Base-by-base conservation (phyloP, 805 yeast genomes). In the Kazachstania taianensis region DNA sequence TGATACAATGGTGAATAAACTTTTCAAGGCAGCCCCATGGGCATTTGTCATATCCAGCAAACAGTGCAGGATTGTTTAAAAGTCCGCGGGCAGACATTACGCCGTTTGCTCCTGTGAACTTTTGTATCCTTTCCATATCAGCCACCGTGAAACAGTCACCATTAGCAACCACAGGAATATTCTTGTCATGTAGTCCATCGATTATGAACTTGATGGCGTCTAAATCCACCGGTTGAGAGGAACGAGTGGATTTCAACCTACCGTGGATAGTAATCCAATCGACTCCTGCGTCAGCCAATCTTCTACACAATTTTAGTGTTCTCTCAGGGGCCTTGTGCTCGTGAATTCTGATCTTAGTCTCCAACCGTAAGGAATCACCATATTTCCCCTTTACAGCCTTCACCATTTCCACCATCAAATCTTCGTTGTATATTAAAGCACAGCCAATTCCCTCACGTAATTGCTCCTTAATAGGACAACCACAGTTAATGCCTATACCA, bases 401-500 rank as follows among this genome's bases (percentile, higher is more conserved):
- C 5, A 92, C 94, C 95, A 92, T 82, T 3, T 70, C 67, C 1
- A 87, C 73, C 4, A 92, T 92, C 33, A 77, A 62, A 25, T 83
- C 86, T 2, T 87, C 81, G 43, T 82, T 78, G 19, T 78, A 67
- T 83, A 92, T 87, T 38, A 92, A 66, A 0, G 96, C 96, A 2
- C 96, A 96, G 4, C 98, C 98, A 12, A 92, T 87, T 17, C 97
- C 98, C 55, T 86, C 96, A 30, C 94, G 68, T 10, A 84, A 82
- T 57, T 92, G 97, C 44, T 89, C 97, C 43, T 79, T 81, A 35
- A 92, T 86, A 1, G 98, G 98, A 61, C 98, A 92, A 0, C 98
- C 98, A 59, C 97, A 92, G 64, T 92, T 92, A 39, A 92, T 68
- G 0, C 97, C 96, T 28, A 92, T 76, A 0, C 94, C 98, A 59